A percentile compares a stretch with the other conserved stretches of the same genome.
phyloP scores from a whole-genome alignment of 495 filamentous ascomycete species.

The Mycothermus thermophilus region DNA sequence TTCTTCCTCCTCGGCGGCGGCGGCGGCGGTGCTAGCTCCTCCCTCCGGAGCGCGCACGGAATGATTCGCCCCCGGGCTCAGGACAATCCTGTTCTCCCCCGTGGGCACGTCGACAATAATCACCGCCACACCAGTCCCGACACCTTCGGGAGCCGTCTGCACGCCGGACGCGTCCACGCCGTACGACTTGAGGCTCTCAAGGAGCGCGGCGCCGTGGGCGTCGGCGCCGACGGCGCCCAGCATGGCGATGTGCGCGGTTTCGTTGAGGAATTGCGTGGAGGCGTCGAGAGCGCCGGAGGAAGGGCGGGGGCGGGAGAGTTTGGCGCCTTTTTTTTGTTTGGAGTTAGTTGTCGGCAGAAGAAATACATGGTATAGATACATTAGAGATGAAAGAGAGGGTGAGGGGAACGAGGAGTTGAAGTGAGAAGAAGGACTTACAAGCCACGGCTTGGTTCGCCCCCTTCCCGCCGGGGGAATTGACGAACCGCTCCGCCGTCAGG shows the following conservation, averaged over 20 bases:
- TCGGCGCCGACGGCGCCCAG: slow-evolving; percentile 70
- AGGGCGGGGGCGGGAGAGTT: slow-evolving; percentile 9
- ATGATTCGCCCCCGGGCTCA: slow-evolving; percentile 70
- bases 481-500: slow-evolving; percentile 63
- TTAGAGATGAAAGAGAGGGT: too few relatives aligned
- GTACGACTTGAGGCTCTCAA: slow-evolving; percentile 36
- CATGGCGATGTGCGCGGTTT: slow-evolving; percentile 56
- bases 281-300: too few relatives aligned
- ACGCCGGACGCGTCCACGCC: slow-evolving; percentile 51
- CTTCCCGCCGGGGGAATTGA: slow-evolving; percentile 76
- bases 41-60: slow-evolving; percentile 10
- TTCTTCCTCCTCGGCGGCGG: too few relatives aligned
- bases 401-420: too few relatives aligned
- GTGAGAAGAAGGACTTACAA: too few relatives aligned
- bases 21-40: slow-evolving; percentile 3
- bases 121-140: slow-evolving; percentile 65
- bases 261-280: too few relatives aligned
- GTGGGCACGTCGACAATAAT: slow-evolving; percentile 67
- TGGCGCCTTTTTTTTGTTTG: too few relatives aligned
- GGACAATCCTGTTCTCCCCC: slow-evolving; percentile 79
- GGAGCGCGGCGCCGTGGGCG: slow-evolving; percentile 41
- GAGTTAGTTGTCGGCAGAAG: too few relatives aligned
- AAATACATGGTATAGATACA: too few relatives aligned
- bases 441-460: slow-evolving; percentile 94
- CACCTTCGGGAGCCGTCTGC: slow-evolving; percentile 23